A percentile compares a stretch with the other conserved stretches of the same genome.
These are phyloP conservation scores for Mangifera indica DNA, from an alignment of 345 rosid species.

Conservation along the genomic window DNA sequence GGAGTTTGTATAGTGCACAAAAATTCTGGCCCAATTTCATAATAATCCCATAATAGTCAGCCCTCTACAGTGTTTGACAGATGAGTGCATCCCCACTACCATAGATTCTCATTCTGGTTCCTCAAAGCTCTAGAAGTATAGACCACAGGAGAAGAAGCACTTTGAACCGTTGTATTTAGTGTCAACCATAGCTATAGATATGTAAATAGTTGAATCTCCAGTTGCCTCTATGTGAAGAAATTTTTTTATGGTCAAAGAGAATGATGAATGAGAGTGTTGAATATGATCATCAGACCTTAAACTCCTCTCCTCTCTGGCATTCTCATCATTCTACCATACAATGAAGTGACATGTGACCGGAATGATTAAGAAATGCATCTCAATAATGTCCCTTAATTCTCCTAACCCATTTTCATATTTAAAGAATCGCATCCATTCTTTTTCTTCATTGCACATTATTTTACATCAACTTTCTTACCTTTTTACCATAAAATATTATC, in stretches of 20 bases:
- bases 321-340: background rate
- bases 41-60: background rate
- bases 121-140: background rate
- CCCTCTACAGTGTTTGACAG: background rate
- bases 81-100: background rate
- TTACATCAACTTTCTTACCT: background rate
- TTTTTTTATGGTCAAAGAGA: constrained; percentile 4
- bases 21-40: constrained; percentile 1
- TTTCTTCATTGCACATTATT: background rate
- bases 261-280: constrained; percentile 19
- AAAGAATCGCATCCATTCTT: constrained; percentile 4
- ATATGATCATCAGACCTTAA: background rate
- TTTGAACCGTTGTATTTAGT: constrained; percentile 1
- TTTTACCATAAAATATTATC: background rate
- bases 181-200: background rate
- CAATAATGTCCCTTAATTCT: background rate
- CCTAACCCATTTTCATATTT: background rate
- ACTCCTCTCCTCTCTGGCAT: background rate
- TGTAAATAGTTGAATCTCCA: background rate
- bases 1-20: background rate
- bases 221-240: background rate
- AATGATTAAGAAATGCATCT: constrained; percentile 20
- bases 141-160: background rate
- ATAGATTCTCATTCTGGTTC: background rate
- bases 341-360: constrained; percentile 22